A percentile compares a stretch with the other conserved stretches of the same genome.
Evolutionary conservation across 306 rosid genomes (phyloP).

Genomic region (Dalbergia cultrata): DNA sequence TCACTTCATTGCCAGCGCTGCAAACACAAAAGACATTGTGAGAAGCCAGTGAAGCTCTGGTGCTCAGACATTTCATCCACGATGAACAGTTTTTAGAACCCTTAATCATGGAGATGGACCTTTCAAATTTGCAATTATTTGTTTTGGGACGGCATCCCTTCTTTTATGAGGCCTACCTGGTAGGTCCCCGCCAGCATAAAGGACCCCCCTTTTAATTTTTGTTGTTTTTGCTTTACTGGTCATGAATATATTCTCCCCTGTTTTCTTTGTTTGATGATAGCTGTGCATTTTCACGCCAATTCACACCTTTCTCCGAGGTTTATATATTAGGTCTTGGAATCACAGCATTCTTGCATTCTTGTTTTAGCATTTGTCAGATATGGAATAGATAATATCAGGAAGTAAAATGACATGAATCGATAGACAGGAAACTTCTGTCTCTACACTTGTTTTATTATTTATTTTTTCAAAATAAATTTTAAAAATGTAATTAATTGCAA

Average conservation of each 20-base stretch:
- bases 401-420: too few relatives aligned
- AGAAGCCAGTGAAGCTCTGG: constrained; percentile 19
- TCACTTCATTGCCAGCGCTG: neutral
- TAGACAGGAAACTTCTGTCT: too few relatives aligned
- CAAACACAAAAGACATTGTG: constrained; percentile 28
- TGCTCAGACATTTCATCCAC: constrained; percentile 2
- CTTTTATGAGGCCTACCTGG: constrained; percentile 18
- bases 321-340: neutral
- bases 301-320: too few relatives aligned
- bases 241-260: constrained; percentile 24
- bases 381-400: too few relatives aligned
- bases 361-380: neutral
- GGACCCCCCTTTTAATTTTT: neutral
- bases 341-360: constrained; percentile 6
- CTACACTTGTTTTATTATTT: too few relatives aligned
- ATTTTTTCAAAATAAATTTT: too few relatives aligned
- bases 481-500: too few relatives aligned
- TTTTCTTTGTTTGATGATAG: neutral
- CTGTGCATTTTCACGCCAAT: neutral
- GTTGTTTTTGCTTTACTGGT: constrained; percentile 22
- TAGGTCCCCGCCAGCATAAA: constrained; percentile 45
- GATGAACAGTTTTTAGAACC: constrained; percentile 29
- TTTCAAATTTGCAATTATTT: constrained; percentile 48
- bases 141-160: constrained; percentile 37
- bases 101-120: constrained; percentile 41